Evolutionary conservation across 208 protist genomes (phyloP).

Genomic region (Leptomonas seymouri): DNA sequence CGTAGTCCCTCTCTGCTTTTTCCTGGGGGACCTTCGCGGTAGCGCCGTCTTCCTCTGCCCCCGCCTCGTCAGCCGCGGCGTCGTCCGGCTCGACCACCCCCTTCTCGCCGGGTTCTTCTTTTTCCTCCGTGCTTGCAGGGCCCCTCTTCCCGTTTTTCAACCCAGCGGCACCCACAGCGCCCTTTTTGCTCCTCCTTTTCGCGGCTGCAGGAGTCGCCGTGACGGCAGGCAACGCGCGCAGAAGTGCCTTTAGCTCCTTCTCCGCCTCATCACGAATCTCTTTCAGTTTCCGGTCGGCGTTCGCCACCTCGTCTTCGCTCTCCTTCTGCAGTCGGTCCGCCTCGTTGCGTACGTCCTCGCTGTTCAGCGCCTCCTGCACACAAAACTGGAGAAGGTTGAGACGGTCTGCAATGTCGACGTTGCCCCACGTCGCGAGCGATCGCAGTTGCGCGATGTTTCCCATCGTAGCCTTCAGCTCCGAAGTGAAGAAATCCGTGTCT

Average conservation of each 20-base stretch:
- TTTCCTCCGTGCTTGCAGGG: background rate
- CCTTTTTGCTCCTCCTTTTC: conserved; percentile 2
- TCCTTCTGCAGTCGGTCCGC: conserved; percentile 61
- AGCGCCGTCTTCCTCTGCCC: conserved; percentile 1
- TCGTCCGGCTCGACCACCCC: conserved; percentile 7
- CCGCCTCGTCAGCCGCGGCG: conserved; percentile 15
- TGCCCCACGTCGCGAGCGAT: conserved; percentile 76
- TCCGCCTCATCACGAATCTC: conserved; percentile 80
- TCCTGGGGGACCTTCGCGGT: background rate
- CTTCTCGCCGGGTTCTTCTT: background rate
- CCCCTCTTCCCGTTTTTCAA: background rate
- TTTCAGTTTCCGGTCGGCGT: conserved; percentile 57
- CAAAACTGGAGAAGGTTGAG: conserved; percentile 81
- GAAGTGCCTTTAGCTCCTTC: conserved; percentile 68
- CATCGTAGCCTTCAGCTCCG: conserved; percentile 68
- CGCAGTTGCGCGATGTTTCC: conserved; percentile 59
- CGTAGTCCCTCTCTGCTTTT: conserved; percentile 18
- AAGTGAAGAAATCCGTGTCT: conserved; percentile 36
- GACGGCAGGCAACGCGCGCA: conserved; percentile 39
- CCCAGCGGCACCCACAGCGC: background rate
- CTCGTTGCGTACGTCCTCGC: conserved; percentile 52
- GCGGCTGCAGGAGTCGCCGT: background rate
- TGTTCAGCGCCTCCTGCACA: conserved; percentile 64
- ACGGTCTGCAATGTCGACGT: conserved; percentile 73
- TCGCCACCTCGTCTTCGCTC: conserved; percentile 43